Percentiles rank a stretch among this genome's conserved stretches.
Conservation (phyloP, 2,329 filamentous ascomycete genomes). For the Nigrospora osmanthi region DNA sequence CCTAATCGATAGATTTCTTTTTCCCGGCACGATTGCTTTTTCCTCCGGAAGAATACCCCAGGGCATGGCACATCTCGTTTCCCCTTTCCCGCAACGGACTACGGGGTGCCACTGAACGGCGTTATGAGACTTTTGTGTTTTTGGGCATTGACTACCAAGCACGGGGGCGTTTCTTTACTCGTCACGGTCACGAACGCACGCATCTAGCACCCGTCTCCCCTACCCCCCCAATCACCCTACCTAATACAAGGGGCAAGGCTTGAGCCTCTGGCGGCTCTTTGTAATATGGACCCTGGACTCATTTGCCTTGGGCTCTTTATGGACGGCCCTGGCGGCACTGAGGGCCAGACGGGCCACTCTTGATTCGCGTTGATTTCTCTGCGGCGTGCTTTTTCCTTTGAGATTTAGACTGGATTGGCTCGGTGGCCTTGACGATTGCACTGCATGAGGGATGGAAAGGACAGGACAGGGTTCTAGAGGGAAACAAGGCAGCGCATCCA, state of each 20-base stretch:
- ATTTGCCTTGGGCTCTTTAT: not conserved
- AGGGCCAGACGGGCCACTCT: not conserved
- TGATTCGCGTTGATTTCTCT: not conserved
- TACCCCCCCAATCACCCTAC: not conserved
- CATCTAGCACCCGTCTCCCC: no score
- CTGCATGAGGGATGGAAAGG: not conserved
- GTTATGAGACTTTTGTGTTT: conserved; percentile 3
- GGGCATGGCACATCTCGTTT: conserved; percentile 10
- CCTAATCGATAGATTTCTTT: conserved; percentile 12
- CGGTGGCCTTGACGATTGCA: conserved; percentile 2
- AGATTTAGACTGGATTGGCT: conserved; percentile 3
- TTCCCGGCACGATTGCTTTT: conserved; percentile 11
- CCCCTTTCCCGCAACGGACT: not conserved
- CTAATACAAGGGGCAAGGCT: not conserved
- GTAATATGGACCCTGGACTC: not conserved
- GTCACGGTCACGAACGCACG: no score
- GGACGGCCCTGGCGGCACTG: no score
- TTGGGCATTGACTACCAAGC: not conserved
- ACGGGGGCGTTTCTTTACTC: no score
- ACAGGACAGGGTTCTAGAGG: no score
- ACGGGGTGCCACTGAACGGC: conserved; percentile 1
- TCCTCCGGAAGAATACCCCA: conserved; percentile 16
- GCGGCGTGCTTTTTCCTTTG: not conserved
- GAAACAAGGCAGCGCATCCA: no score
- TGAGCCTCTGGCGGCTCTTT: no score